Evolutionary conservation across 768 basidiomycete species (phyloP).

Genomic region (Xerocomellus chrysenteron): DNA sequence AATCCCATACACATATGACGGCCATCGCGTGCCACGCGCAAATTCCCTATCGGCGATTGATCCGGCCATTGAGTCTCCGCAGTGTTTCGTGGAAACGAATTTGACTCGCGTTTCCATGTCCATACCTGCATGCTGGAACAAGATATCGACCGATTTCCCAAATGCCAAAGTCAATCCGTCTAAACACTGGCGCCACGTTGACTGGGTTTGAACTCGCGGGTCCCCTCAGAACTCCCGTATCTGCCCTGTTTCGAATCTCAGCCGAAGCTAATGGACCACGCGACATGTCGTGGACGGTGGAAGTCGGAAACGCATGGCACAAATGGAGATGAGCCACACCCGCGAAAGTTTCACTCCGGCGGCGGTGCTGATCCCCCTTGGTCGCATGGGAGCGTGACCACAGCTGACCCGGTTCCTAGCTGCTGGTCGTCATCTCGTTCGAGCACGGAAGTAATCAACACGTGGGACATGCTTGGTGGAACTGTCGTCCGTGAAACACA

Average conservation of each 20-base stretch:
- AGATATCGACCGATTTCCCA: conserved; percentile 11
- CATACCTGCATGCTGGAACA: neutral
- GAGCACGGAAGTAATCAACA: conserved; percentile 1
- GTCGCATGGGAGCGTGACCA: neutral
- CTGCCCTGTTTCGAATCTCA: conserved; percentile 26
- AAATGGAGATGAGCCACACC: conserved; percentile 13
- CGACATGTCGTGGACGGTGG: conserved; percentile 15
- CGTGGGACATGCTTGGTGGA: conserved; percentile 16
- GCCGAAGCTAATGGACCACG: conserved; percentile 14
- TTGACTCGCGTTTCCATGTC: conserved; percentile 23
- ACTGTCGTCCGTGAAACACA: conserved; percentile 12
- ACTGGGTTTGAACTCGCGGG: conserved; percentile 18
- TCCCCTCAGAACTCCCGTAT: neutral
- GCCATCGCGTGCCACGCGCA: conserved; percentile 10
- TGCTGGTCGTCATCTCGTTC: neutral
- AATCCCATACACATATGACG: conserved; percentile 8
- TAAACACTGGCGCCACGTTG: conserved; percentile 21
- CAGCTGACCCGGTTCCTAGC: neutral
- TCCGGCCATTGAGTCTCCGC: conserved; percentile 12
- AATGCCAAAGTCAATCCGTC: conserved; percentile 23
- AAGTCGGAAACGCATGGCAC: conserved; percentile 4
- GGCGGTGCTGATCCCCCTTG: neutral
- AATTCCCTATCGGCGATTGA: conserved; percentile 16
- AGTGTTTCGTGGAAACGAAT: conserved; percentile 11
- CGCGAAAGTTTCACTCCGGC: conserved; percentile 24